Evolutionary conservation across 805 yeast species (phyloP), one percentile per base, ranked within the genome.

Genomic region (Saccharomyces paradoxus): DNA sequence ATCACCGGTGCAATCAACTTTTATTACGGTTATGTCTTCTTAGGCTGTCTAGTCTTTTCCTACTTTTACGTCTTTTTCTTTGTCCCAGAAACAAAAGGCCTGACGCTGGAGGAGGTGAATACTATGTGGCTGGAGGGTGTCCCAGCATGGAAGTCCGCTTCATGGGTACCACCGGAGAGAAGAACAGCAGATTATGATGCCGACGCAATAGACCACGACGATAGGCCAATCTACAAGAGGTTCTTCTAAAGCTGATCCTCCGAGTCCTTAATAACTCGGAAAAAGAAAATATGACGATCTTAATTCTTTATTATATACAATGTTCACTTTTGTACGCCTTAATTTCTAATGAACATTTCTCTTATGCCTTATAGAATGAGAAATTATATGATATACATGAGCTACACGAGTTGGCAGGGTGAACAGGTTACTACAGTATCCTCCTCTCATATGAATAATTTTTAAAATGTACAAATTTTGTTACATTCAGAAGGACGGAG

Each of bases 21-120:
- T 74, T 77, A 79, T 71, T 80, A 82, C 66, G 91, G 92, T 48
- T 83, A 79, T 65, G 80, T 69, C 30, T 74, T 74, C 61, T 67
- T 79, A 53, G 85, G 84, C 1, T 80, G 84, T 66, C 71, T 80
- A 68, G 65, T 79, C 27, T 77, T 71, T 56, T 63, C 76, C 14
- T 60, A 84, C 64, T 73, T 83, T 67, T 87, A 83, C 69, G 84
- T 85, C 51, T 80, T 76, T 75, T 80, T 86, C 75, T 77, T 76
- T 62, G 80, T 87, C 58, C 81, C 81, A 64, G 89, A 85, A 71
- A 87, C 94, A 54, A 81, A 81, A 74, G 92, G 91, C 58, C 78
- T 86, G 65, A 77, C 86, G 51, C 78, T 87, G 68, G 92, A 87
- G 72, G 88, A 86, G 70, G 86, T 67, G 58, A 89, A 87, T 69